phyloP scores from a whole-genome alignment of 805 yeast genomes.

The Priceomyces melissophilus region DNA sequence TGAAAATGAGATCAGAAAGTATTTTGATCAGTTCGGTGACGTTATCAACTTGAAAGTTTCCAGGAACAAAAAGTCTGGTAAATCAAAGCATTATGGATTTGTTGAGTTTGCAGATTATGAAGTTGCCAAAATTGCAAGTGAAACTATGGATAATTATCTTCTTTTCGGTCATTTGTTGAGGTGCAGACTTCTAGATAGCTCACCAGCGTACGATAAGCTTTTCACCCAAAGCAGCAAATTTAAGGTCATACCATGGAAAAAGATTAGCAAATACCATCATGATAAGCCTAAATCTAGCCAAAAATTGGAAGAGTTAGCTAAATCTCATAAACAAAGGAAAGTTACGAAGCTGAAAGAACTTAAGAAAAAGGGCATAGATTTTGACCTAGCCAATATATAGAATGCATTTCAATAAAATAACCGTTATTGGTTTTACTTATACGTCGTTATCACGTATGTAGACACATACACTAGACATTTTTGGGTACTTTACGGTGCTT shows the following conservation, averaged over 20 bases:
- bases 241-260: constrained; percentile 58
- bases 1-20: constrained; percentile 72
- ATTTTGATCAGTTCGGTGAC: constrained; percentile 89
- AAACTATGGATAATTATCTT: constrained; percentile 93
- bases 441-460: no score
- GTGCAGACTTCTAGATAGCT: constrained; percentile 52
- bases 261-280: constrained; percentile 48
- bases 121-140: constrained; percentile 86
- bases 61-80: constrained; percentile 86
- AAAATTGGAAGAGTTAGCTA: constrained; percentile 53
- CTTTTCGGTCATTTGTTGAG: constrained; percentile 83
- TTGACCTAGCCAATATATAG: constrained; percentile 23
- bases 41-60: constrained; percentile 76
- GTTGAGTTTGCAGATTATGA: constrained; percentile 72
- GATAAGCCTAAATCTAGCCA: constrained; percentile 57
- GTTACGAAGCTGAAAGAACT: constrained; percentile 47
- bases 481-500: no score
- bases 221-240: constrained; percentile 51
- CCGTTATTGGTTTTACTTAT: no score
- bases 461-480: no score
- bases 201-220: constrained; percentile 52
- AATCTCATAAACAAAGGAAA: constrained; percentile 41
- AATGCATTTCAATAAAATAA: background rate
- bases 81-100: constrained; percentile 88
- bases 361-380: constrained; percentile 58